These are phyloP conservation scores for Naegleria lovaniensis DNA, from an alignment of 208 protist species.

Conservation along the genomic window DNA sequence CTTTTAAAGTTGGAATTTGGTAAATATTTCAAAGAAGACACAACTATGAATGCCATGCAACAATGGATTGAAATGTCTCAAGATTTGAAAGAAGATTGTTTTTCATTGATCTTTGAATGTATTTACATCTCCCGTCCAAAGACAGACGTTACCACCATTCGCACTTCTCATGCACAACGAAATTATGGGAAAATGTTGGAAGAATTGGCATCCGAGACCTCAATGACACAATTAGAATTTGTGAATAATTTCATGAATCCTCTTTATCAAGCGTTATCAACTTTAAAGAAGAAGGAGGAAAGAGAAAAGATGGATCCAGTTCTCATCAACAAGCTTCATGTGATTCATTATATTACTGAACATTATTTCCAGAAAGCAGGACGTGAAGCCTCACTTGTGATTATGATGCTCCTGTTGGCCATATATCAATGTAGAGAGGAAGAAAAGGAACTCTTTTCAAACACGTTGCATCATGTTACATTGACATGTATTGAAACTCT, in stretches of 20 bases:
- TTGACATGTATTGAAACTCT: too few relatives aligned
- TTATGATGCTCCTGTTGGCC: neutral
- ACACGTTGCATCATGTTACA: too few relatives aligned
- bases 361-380: neutral
- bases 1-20: neutral
- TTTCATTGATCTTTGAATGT: neutral
- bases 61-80: neutral
- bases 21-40: neutral
- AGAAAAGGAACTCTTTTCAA: too few relatives aligned
- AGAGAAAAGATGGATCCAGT: neutral
- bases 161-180: neutral
- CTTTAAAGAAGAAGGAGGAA: too few relatives aligned
- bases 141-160: neutral
- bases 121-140: neutral
- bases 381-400: neutral
- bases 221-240: neutral
- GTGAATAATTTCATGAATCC: neutral
- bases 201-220: neutral
- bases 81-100: neutral
- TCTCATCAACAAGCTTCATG: neutral
- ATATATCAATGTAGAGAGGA: neutral
- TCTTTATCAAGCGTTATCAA: neutral
- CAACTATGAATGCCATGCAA: neutral
- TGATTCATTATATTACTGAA: neutral
- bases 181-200: neutral